phyloP scores from a whole-genome alignment of 306 rosid species.

The Cotoneaster glaucophyllus region DNA sequence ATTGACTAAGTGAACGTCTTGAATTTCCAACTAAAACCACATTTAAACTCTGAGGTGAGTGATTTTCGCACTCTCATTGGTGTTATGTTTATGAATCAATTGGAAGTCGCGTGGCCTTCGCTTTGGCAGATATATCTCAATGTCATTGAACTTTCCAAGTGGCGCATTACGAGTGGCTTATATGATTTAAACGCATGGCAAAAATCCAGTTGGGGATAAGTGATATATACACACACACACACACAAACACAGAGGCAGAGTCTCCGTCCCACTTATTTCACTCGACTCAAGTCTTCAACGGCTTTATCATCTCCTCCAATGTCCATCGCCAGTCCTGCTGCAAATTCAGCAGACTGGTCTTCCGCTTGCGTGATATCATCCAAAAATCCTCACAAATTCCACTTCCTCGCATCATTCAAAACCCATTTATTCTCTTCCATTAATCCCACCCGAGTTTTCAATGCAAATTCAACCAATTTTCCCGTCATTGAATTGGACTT shows the following conservation, averaged over 20 bases:
- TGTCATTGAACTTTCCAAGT: background rate
- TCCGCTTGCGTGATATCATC: slow-evolving; percentile 21
- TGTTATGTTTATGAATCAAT: background rate
- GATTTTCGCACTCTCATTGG: too few relatives aligned
- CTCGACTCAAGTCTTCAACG: slow-evolving; percentile 5
- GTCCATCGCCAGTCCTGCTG: slow-evolving; percentile 48
- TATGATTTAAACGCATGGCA: slow-evolving; percentile 7
- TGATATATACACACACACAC: background rate
- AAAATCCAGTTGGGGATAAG: slow-evolving; percentile 3
- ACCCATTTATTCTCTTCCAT: slow-evolving; percentile 23
- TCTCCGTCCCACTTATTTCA: background rate
- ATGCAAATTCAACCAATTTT: slow-evolving; percentile 19
- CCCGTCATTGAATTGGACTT: slow-evolving; percentile 27
- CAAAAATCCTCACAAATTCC: slow-evolving; percentile 4
- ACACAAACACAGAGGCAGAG: too few relatives aligned
- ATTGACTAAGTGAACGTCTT: too few relatives aligned
- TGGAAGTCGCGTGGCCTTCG: background rate
- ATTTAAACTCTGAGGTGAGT: too few relatives aligned
- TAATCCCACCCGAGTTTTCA: slow-evolving; percentile 17
- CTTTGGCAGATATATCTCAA: background rate
- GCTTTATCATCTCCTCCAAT: slow-evolving; percentile 20
- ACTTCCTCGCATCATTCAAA: slow-evolving; percentile 24
- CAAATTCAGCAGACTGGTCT: slow-evolving; percentile 51
- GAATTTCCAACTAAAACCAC: too few relatives aligned
- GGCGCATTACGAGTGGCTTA: background rate